These are phyloP conservation scores for Dryas integrifolia DNA, from an alignment of 331 rosid genomes.

Conservation along the genomic window DNA sequence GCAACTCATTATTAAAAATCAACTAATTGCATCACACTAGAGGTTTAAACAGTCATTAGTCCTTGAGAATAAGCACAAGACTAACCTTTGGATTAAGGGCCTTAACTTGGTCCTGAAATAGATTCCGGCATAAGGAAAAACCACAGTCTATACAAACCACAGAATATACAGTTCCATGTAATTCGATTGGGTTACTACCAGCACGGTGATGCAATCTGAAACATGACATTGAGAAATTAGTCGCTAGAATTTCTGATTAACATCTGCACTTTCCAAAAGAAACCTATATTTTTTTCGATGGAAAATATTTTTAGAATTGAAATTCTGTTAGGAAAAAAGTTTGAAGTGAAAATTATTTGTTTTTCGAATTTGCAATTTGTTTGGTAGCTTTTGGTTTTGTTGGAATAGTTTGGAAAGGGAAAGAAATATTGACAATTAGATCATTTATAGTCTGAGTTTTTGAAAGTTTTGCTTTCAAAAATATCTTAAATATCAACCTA, in stretches of 20 bases:
- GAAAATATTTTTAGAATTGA: neutral
- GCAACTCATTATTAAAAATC: conserved; percentile 20
- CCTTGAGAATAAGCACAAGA: neutral
- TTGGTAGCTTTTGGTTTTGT: neutral
- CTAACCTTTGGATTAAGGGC: conserved; percentile 81
- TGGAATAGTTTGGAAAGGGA: neutral
- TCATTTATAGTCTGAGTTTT: neutral
- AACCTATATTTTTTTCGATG: neutral
- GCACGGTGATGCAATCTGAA: conserved; percentile 90
- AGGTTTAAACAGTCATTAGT: neutral
- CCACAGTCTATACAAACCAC: conserved; percentile 74
- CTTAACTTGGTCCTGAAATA: conserved; percentile 83
- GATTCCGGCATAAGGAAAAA: conserved; percentile 58
- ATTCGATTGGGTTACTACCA: conserved; percentile 88
- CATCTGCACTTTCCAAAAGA: too few relatives aligned
- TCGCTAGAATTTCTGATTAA: conserved; percentile 17
- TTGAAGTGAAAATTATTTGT: neutral
- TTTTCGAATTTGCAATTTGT: neutral
- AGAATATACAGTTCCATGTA: conserved; percentile 92
- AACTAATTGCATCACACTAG: conserved; percentile 5
- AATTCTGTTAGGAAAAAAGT: neutral
- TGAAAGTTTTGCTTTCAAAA: neutral
- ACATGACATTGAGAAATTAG: conserved; percentile 31
- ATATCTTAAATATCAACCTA: neutral
- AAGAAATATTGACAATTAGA: neutral